A percentile compares a stretch with the other conserved stretches of the same genome.
Conservation (phyloP, 2,329 filamentous ascomycete genomes). For the Aspergillus melleus region DNA sequence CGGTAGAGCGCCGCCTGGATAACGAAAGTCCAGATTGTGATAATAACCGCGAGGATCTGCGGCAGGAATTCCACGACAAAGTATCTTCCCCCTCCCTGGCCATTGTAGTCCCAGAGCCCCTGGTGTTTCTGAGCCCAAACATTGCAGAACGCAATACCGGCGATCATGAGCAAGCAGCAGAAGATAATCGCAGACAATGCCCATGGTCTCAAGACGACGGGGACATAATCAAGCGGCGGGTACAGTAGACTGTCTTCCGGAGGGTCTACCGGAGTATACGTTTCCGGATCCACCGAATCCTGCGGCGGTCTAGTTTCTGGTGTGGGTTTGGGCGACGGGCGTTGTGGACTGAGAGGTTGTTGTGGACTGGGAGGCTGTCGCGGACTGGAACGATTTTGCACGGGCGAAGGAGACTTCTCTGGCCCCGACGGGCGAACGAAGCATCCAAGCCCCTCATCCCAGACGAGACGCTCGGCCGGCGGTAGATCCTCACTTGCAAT, state of each 20-base stretch:
- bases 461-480: slow-evolving; percentile 52
- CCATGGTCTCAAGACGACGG: slow-evolving; percentile 66
- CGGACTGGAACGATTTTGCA: too few relatives aligned
- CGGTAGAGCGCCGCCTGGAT: slow-evolving; percentile 74
- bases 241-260: slow-evolving; percentile 46
- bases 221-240: slow-evolving; percentile 66
- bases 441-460: slow-evolving; percentile 48
- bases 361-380: slow-evolving; percentile 29
- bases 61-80: slow-evolving; percentile 87
- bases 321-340: slow-evolving; percentile 26
- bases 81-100: slow-evolving; percentile 71
- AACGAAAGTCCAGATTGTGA: slow-evolving; percentile 76
- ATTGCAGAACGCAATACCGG: slow-evolving; percentile 70
- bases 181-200: slow-evolving; percentile 63
- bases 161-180: slow-evolving; percentile 68
- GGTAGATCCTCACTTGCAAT: slow-evolving; percentile 44
- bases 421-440: slow-evolving; percentile 36
- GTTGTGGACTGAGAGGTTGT: slow-evolving; percentile 33
- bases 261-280: slow-evolving; percentile 51
- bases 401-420: slow-evolving; percentile 32
- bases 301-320: slow-evolving; percentile 15
- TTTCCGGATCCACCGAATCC: slow-evolving; percentile 36
- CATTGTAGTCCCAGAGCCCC: slow-evolving; percentile 68
- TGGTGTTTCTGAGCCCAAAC: slow-evolving; percentile 63
- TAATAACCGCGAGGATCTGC: slow-evolving; percentile 68